phyloP scores from a whole-genome alignment of 1,139 yeast genomes.

The Candida gigantensis region DNA sequence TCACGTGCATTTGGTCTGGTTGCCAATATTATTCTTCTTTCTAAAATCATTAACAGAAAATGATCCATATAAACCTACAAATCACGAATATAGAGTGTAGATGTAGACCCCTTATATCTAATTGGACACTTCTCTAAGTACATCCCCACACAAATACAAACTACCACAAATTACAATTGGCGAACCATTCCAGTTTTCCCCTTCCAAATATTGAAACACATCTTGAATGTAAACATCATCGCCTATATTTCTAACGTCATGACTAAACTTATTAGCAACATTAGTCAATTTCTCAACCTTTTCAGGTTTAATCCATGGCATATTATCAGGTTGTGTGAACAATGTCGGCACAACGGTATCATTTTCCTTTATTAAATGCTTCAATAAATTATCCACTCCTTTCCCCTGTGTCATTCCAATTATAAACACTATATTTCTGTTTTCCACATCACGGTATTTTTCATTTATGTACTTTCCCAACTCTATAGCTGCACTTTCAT shows the following conservation, averaged over 20 bases:
- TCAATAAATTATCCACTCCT: conserved; percentile 51
- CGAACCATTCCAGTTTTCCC: conserved; percentile 23
- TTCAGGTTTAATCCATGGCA: conserved; percentile 85
- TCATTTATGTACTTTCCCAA: conserved; percentile 41
- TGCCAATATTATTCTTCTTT: background rate
- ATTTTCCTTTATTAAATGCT: conserved; percentile 45
- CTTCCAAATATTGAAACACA: conserved; percentile 21
- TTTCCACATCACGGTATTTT: conserved; percentile 1
- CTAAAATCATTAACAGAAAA: no score
- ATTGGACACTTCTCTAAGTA: conserved; percentile 45
- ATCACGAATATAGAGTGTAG: no score
- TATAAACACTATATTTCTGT: conserved; percentile 49
- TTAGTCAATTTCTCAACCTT: conserved; percentile 23
- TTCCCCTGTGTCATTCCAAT: conserved; percentile 81
- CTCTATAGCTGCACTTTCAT: conserved; percentile 77
- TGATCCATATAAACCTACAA: no score
- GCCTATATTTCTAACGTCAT: conserved; percentile 31
- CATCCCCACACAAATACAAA: conserved; percentile 72
- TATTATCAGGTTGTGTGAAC: conserved; percentile 73
- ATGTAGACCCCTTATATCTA: no score
- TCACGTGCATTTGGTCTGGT: no score
- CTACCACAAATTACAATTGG: conserved; percentile 74
- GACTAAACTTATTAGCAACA: conserved; percentile 7
- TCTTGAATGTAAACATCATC: conserved; percentile 13
- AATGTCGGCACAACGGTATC: conserved; percentile 64